Percentiles rank a stretch among this genome's conserved stretches.
These are phyloP conservation scores for Malassezia furfur DNA, from an alignment of 1,284 basidiomycete species.

Conservation along the genomic window DNA sequence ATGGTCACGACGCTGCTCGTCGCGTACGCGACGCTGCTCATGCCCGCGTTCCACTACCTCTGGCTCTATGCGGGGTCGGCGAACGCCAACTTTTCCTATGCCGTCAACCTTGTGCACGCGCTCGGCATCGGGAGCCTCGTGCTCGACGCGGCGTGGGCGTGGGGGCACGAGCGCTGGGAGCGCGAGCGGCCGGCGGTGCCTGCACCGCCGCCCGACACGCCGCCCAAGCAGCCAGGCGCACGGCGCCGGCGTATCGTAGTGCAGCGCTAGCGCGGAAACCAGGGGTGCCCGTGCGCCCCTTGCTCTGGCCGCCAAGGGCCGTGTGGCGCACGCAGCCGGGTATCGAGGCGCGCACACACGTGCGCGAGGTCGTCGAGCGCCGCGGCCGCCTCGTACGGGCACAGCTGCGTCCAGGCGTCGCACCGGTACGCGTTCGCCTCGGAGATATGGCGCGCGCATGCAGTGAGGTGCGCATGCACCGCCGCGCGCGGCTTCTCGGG, in stretches of 20 bases:
- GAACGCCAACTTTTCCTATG: conserved; percentile 98
- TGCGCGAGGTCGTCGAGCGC: not conserved
- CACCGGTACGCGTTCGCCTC: too few relatives aligned
- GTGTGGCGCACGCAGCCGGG: not conserved
- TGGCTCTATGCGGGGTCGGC: conserved; percentile 88
- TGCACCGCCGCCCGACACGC: too few relatives aligned
- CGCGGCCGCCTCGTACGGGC: not conserved
- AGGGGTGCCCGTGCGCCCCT: not conserved
- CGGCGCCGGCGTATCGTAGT: conserved; percentile 14
- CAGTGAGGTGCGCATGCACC: not conserved
- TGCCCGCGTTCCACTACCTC: conserved; percentile 81
- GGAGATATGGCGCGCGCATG: not conserved
- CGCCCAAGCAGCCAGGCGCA: not conserved
- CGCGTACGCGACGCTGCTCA: conserved; percentile 70
- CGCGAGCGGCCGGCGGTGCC: conserved; percentile 17
- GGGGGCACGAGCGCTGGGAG: conserved; percentile 40
- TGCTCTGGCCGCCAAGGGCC: not conserved
- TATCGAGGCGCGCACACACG: not conserved
- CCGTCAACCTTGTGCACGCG: conserved; percentile 84
- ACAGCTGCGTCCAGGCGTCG: not conserved
- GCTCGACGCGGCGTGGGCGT: conserved; percentile 68
- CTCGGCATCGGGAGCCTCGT: conserved; percentile 73
- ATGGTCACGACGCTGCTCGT: conserved; percentile 75
- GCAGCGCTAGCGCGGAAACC: conserved; percentile 7
- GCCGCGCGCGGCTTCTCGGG: not conserved